Evolutionary conservation across 1,139 yeast genomes (phyloP).

Genomic region (Hanseniaspora sp.): DNA sequence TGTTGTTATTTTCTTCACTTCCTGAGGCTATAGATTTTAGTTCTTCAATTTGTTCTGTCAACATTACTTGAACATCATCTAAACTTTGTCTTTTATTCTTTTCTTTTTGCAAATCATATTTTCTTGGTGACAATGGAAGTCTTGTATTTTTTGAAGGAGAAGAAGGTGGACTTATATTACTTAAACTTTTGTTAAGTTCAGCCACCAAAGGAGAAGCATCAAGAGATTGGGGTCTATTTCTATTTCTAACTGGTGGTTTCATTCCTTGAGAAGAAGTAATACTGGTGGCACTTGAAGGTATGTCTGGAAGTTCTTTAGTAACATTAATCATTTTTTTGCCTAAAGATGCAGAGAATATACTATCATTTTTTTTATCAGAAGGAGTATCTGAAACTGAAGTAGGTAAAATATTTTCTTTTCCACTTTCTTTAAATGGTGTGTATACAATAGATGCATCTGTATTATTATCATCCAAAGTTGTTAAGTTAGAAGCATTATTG

Average conservation of each 20-base stretch:
- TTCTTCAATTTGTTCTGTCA: slow-evolving; percentile 13
- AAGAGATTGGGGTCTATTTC: slow-evolving; percentile 5
- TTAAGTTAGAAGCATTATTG: slow-evolving; percentile 1
- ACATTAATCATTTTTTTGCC: slow-evolving; percentile 11
- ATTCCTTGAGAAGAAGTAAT: not conserved
- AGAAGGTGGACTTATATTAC: not conserved
- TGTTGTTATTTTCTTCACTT: not conserved
- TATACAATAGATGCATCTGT: not conserved
- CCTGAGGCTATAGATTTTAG: slow-evolving; percentile 11
- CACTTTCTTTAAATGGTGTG: slow-evolving; percentile 1
- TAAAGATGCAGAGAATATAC: not conserved
- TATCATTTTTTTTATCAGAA: not conserved
- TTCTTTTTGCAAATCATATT: slow-evolving; percentile 8
- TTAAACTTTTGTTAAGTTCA: not conserved
- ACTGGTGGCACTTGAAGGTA: not conserved
- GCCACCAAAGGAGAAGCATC: slow-evolving; percentile 1
- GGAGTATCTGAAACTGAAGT: not conserved
- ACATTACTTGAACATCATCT: slow-evolving; percentile 8
- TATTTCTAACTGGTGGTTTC: slow-evolving; percentile 10
- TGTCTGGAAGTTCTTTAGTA: slow-evolving; percentile 1
- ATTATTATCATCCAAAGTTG: not conserved
- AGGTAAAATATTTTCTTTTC: too few relatives aligned
- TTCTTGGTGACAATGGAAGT: slow-evolving; percentile 11
- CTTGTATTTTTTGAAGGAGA: not conserved
- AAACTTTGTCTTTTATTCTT: slow-evolving; percentile 5